phyloP scores from a whole-genome alignment of 2,329 filamentous ascomycete species.

The Botryotinia calthae region DNA sequence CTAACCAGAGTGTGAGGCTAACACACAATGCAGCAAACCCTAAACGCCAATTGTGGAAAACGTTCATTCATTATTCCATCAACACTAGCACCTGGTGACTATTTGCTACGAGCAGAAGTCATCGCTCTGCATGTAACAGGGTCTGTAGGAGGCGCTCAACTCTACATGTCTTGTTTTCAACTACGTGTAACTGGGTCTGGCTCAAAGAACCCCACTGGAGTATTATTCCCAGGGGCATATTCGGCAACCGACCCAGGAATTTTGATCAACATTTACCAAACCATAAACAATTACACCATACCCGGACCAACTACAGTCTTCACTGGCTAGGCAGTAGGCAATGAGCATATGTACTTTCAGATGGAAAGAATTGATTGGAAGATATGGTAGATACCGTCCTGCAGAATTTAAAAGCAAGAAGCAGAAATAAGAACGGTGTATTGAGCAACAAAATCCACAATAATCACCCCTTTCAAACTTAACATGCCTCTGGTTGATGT shows the following conservation, averaged over 20 bases:
- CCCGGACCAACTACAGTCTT: conserved; percentile 35
- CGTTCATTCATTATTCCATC: conserved; percentile 49
- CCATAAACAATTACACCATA: conserved; percentile 34
- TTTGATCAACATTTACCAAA: conserved; percentile 45
- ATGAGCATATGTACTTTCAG: background rate
- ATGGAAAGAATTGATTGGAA: background rate
- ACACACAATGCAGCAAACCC: conserved; percentile 21
- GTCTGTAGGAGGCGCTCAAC: conserved; percentile 40
- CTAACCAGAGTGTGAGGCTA: background rate
- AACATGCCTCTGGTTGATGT: background rate
- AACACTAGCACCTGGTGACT: conserved; percentile 53
- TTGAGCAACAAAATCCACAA: background rate
- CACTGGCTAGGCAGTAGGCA: conserved; percentile 8
- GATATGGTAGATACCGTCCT: background rate
- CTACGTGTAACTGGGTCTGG: conserved; percentile 9
- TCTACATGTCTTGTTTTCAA: conserved; percentile 41
- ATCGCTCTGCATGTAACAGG: conserved; percentile 53
- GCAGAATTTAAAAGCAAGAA: background rate
- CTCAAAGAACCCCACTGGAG: conserved; percentile 2
- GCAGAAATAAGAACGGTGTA: background rate
- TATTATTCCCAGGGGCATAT: conserved; percentile 6
- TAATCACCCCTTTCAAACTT: background rate
- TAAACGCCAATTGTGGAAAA: conserved; percentile 46
- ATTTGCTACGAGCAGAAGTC: conserved; percentile 54
- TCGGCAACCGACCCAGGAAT: conserved; percentile 45